Evolutionary conservation across 2,329 filamentous ascomycete species (phyloP).

Genomic region (Didymella glomerata): DNA sequence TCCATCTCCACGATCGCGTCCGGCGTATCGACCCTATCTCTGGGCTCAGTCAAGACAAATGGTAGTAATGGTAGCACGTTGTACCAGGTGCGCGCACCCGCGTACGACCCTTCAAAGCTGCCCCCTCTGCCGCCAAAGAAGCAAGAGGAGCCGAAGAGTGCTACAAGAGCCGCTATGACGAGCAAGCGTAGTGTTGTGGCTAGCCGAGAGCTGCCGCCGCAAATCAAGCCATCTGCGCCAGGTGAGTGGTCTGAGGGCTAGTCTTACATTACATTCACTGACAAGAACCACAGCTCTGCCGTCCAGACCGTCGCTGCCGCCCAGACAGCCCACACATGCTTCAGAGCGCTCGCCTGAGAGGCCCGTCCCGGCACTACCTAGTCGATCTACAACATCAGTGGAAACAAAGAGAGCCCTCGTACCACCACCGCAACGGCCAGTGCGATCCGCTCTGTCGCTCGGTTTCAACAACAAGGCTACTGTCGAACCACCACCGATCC

Average conservation of each 20-base stretch:
- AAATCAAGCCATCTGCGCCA: slow-evolving; percentile 41
- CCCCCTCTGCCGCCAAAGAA: slow-evolving; percentile 64
- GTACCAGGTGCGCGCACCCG: slow-evolving; percentile 61
- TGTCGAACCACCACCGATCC: slow-evolving; percentile 43
- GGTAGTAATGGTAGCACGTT: slow-evolving; percentile 43
- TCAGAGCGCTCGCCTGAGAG: slow-evolving; percentile 25
- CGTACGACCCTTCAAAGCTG: slow-evolving; percentile 63
- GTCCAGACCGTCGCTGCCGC: slow-evolving; percentile 33
- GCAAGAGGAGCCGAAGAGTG: slow-evolving; percentile 51
- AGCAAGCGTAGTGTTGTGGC: slow-evolving; percentile 43
- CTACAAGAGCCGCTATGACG: slow-evolving; percentile 49
- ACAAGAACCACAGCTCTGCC: slow-evolving; percentile 26
- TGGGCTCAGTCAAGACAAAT: slow-evolving; percentile 57
- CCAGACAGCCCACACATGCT: slow-evolving; percentile 24
- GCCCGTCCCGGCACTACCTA: slow-evolving; percentile 29
- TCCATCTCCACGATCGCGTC: slow-evolving; percentile 62
- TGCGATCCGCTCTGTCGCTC: slow-evolving; percentile 56
- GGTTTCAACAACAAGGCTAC: slow-evolving; percentile 57
- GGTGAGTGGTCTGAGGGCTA: slow-evolving; percentile 21
- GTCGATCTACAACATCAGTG: slow-evolving; percentile 19
- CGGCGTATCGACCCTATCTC: slow-evolving; percentile 59
- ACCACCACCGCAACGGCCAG: slow-evolving; percentile 46
- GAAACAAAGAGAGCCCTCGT: slow-evolving; percentile 25
- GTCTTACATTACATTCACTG: background rate
- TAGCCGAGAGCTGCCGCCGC: slow-evolving; percentile 39